Evolutionary conservation across 495 filamentous ascomycete species (phyloP), one percentile per base, ranked within the genome.

Genomic region (Neurospora intermedia): DNA sequence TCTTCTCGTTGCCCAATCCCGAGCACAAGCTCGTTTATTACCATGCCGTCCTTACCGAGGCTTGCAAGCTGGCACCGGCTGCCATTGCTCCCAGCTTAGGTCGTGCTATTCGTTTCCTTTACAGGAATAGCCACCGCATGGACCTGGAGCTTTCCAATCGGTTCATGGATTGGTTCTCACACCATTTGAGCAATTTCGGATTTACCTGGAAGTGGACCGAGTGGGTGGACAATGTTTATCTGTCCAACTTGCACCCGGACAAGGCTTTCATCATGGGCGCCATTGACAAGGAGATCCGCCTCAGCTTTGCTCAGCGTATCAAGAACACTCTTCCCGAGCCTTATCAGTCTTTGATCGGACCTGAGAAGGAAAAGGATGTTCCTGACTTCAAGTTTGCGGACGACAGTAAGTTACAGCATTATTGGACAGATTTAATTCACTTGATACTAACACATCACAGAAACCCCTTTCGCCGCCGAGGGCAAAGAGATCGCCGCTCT

Each of bases 161-260:
- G 18, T 98, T 98, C 82, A 85, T 96, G 78, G 96, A 98, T 80
- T 99, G 96, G 96, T 99, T 99, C 77, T 87, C 94, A 16, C 96
- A 99, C 78, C 96, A 99, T 84, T 80, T 99, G 76, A 97, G 94
- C 81, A 99, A 99, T 83, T 99, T 98, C 77, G 96, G 97, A 46
- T 99, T 98, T 77, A 96, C 96, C 4, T 99, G 96, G 96, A 98
- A 98, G 83, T 99, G 96, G 96, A 91, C 91, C 23, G 96, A 99
- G 83, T 99, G 96, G 96, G 88, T 92, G 72, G 93, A 96, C 46
- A 93, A 98, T 81, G 87, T 97, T 20, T 87, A 89, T 13, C 88
- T 94, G 35, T 86, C 93, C 0, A 82, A 89, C 54, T 81, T 96
- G 20, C 90, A 97, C 80, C 94, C 96, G 13, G 91, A 91, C 79